Base-by-base conservation (phyloP, 2,329 filamentous ascomycete species). In the Pseudocercospora crystallina region DNA sequence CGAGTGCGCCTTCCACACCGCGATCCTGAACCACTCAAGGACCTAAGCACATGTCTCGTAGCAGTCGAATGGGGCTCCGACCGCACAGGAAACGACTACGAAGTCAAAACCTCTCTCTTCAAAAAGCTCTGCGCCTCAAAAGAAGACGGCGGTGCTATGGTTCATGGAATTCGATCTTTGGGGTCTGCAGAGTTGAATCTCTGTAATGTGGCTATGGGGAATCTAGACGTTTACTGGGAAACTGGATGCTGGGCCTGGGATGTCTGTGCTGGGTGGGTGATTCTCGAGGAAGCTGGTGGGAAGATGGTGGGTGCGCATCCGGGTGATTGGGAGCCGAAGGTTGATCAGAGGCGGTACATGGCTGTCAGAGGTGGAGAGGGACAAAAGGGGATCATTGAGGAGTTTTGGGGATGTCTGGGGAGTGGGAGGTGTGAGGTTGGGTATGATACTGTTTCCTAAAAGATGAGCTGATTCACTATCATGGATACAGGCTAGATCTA, bases 191-290 rank as follows among this genome's bases (percentile, higher is more conserved):
- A 88, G 35, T 73, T 92, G 61, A 91, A 91, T 68, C 69, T 91
- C 13, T 89, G 86, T 50, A 80, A 78, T 34, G 84, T 89, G 3
- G 88, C 88, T 2, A 80, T 82, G 8, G 88, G 88, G 0, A 79
- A 83, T 67, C 61, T 89, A 20, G 88, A 92, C 66, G 62, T 82
- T 15, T 92, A 89, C 67, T 92, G 88, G 88, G 88, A 92, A 71
- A 87, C 85, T 33, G 88, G 89, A 0, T 90, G 86, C 69, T 92
- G 87, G 81, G 86, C 87, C 1, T 92, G 88, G 88, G 88, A 92
- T 67, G 88, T 92, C 2, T 89, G 86, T 65, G 89, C 89, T 5
- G 88, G 84, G 0, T 91, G 87, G 88, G 83, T 85, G 51, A 85
- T 92, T 53, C 72, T 92, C 20, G 73, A 74, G 29, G 88, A 92